Percentiles rank a stretch among this genome's conserved stretches.
Evolutionary conservation across 2,329 filamentous ascomycete species (phyloP).

Genomic region (Paramyrothecium roridum): DNA sequence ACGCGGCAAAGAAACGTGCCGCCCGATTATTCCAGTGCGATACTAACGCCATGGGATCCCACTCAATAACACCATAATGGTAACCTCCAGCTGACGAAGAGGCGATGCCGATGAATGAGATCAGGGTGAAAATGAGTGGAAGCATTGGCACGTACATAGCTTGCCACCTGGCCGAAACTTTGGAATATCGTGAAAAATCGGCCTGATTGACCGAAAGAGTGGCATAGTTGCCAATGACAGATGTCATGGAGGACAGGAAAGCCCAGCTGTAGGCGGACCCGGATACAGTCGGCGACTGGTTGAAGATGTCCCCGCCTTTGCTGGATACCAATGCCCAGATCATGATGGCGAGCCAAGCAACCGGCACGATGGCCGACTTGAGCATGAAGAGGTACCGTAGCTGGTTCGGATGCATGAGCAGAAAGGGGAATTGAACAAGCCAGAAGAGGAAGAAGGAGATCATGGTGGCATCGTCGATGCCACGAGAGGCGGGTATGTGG

Average conservation of each 20-base stretch:
- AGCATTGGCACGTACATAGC: slow-evolving; percentile 3
- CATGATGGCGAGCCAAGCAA: slow-evolving; percentile 16
- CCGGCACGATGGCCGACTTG: slow-evolving; percentile 21
- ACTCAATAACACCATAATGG: slow-evolving; percentile 1
- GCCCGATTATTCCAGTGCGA: slow-evolving; percentile 1
- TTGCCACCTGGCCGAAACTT: slow-evolving; percentile 1
- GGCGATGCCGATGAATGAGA: slow-evolving; percentile 1
- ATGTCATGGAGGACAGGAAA: slow-evolving; percentile 38
- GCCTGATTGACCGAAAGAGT: slow-evolving; percentile 49
- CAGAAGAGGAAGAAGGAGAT: slow-evolving; percentile 45
- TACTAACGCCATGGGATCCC: slow-evolving; percentile 1
- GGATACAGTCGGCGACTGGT: slow-evolving; percentile 15
- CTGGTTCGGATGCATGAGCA: slow-evolving; percentile 33
- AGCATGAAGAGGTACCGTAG: slow-evolving; percentile 30
- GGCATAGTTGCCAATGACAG: slow-evolving; percentile 45
- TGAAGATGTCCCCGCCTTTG: slow-evolving; percentile 13
- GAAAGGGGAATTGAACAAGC: slow-evolving; percentile 39
- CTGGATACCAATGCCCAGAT: slow-evolving; percentile 24
- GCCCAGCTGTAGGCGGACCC: slow-evolving; percentile 42
- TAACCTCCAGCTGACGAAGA: slow-evolving; percentile 1
- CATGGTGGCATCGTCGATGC: slow-evolving; percentile 30
- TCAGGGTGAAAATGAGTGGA: slow-evolving; percentile 1
- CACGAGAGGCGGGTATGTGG: slow-evolving; percentile 28
- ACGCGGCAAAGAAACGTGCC: not conserved
- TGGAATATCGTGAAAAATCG: slow-evolving; percentile 19